These are phyloP conservation scores for Tricholoma sp. DNA, from an alignment of 768 basidiomycete genomes.

Conservation along the genomic window DNA sequence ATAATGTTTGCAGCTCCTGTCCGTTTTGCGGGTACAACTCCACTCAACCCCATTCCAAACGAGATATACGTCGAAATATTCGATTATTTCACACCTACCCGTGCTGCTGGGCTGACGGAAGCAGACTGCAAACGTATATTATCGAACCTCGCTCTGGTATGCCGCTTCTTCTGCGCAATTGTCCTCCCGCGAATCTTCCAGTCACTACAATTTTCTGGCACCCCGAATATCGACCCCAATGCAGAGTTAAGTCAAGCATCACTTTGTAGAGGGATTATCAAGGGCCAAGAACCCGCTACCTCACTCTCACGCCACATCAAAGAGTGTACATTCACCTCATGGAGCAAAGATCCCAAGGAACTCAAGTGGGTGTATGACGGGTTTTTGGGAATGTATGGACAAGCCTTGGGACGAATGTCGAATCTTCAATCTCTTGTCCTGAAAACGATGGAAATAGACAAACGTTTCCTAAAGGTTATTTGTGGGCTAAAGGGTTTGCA, in stretches of 20 bases:
- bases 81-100: constrained; percentile 21
- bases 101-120: neutral
- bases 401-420: constrained; percentile 10
- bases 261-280: constrained; percentile 24
- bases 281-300: constrained; percentile 19
- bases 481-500: constrained; percentile 5
- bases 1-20: neutral
- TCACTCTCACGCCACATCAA: constrained; percentile 26
- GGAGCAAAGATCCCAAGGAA: neutral
- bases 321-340: constrained; percentile 14
- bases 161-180: constrained; percentile 36
- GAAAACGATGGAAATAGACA: neutral
- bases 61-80: constrained; percentile 43
- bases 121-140: constrained; percentile 17
- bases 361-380: neutral
- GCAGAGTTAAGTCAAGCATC: constrained; percentile 4
- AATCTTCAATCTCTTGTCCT: constrained; percentile 9
- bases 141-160: constrained; percentile 32
- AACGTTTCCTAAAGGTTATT: constrained; percentile 8
- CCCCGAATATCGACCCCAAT: neutral
- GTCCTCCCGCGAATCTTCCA: constrained; percentile 37
- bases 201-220: constrained; percentile 19
- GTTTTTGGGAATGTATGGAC: constrained; percentile 12
- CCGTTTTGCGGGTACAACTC: neutral
- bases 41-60: constrained; percentile 30